These are phyloP conservation scores for Paramyrothecium sp. DNA, from an alignment of 2,329 filamentous ascomycete species.

Conservation along the genomic window DNA sequence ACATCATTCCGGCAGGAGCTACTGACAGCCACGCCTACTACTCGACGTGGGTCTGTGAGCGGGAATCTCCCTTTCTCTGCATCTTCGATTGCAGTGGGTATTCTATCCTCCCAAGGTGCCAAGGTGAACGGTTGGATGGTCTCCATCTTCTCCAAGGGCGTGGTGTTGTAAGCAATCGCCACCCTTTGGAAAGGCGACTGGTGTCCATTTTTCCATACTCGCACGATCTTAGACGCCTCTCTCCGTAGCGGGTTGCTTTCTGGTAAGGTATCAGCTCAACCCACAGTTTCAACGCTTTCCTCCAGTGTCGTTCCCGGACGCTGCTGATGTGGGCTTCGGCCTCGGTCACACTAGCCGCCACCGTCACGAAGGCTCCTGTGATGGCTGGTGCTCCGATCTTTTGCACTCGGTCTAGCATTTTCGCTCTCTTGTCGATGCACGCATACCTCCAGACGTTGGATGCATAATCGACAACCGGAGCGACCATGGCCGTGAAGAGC, in stretches of 20 bases:
- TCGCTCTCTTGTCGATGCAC: constrained; percentile 9
- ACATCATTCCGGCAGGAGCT: neutral
- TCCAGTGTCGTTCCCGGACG: constrained; percentile 3
- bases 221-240: constrained; percentile 1
- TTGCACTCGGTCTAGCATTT: constrained; percentile 3
- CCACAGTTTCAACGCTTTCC: constrained; percentile 5
- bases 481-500: constrained; percentile 14
- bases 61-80: neutral
- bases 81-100: neutral
- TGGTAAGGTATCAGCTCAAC: constrained; percentile 5
- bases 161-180: neutral
- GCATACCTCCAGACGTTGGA: constrained; percentile 19
- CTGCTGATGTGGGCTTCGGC: constrained; percentile 6
- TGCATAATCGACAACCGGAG: constrained; percentile 19
- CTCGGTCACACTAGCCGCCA: constrained; percentile 6
- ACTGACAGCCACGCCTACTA: neutral
- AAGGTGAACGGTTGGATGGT: constrained; percentile 1
- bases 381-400: constrained; percentile 6
- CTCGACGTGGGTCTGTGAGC: neutral
- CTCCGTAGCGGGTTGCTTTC: constrained; percentile 6
- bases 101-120: neutral
- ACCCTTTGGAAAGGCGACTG: neutral
- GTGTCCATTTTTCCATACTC: neutral
- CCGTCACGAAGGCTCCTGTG: constrained; percentile 3
- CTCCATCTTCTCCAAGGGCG: neutral